A percentile compares a stretch with the other conserved stretches of the same genome.
Conservation (phyloP, 1,284 basidiomycete genomes). For the Puccinia triticina region DNA sequence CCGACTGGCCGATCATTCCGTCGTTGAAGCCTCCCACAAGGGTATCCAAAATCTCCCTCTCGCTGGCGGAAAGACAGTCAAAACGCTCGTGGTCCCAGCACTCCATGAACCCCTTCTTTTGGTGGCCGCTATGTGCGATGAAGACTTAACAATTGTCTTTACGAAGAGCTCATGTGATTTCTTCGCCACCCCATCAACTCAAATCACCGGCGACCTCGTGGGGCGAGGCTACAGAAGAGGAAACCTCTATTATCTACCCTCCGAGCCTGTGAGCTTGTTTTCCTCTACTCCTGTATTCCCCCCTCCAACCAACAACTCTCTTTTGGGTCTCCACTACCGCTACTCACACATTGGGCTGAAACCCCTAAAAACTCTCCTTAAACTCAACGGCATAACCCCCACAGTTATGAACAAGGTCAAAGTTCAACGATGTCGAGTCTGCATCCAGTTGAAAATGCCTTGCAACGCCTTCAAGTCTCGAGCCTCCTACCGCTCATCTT, state of each 20-base stretch:
- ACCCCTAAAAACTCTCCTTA: conserved; percentile 4
- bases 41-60: background rate
- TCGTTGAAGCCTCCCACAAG: background rate
- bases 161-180: background rate
- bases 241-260: conserved; percentile 10
- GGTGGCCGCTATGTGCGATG: background rate
- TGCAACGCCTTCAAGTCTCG: background rate
- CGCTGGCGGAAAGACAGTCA: background rate
- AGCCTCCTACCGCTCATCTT: background rate
- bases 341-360: conserved; percentile 7
- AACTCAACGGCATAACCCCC: background rate
- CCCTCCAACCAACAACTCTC: background rate
- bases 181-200: background rate
- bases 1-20: background rate
- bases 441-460: conserved; percentile 25
- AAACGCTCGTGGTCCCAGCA: background rate
- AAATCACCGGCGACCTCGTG: background rate
- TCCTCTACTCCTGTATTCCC: background rate
- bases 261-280: background rate
- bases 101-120: conserved; percentile 23
- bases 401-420: background rate
- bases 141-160: background rate
- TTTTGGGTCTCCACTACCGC: background rate
- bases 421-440: background rate
- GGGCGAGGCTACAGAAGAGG: background rate